Evolutionary conservation across 1,284 basidiomycete species (phyloP), one percentile per base, ranked within the genome.

Genomic region (Ceratobasidium sp.): DNA sequence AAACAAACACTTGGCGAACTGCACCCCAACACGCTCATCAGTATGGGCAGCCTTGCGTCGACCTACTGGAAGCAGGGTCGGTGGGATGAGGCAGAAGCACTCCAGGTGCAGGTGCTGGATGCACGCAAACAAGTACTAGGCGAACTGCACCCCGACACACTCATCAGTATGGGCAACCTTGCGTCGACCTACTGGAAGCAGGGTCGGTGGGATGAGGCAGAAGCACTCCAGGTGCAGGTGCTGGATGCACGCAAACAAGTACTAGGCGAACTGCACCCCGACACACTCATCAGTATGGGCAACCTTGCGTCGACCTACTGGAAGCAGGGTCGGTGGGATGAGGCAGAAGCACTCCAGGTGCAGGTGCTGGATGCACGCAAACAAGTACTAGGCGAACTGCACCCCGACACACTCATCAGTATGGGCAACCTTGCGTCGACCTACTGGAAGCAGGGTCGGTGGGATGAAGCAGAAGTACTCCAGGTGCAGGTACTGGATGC

Each of bases 371-470:
- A 22, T 29, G 51, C 4, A 22, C 11, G 1, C 9, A 53, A 53
- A n/a, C 51, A 53, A 53, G n/a, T n/a, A 29, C 51, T 53, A 1
- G 51, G 51, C n/a, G 51, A 53, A n/a, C 51, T 22, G 22, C 51
- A 53, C n/a, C 51, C 51, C 11, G 51, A 53, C 27, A 53, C 51
- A 29, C 51, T 53, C 51, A 43, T 16, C 9, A 43, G 41, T 43
- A 43, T 43, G 41, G 16, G 41, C 41, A 43, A 43, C 41, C 41
- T 43, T 43, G 41, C 41, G 16, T 43, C 7, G 2, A 43, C 41
- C 9, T 43, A 43, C 41, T 2, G 2, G 41, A 43, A 43, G 41
- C 41, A 43, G 41, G 41, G 41, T 43, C 41, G 41, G 41, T 8
- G 41, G 41, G 41, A 2, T 16, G 41, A 43, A 16, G 41, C 41